Conservation (phyloP, 495 filamentous ascomycete species). For the Barbatosphaeria neglecta region DNA sequence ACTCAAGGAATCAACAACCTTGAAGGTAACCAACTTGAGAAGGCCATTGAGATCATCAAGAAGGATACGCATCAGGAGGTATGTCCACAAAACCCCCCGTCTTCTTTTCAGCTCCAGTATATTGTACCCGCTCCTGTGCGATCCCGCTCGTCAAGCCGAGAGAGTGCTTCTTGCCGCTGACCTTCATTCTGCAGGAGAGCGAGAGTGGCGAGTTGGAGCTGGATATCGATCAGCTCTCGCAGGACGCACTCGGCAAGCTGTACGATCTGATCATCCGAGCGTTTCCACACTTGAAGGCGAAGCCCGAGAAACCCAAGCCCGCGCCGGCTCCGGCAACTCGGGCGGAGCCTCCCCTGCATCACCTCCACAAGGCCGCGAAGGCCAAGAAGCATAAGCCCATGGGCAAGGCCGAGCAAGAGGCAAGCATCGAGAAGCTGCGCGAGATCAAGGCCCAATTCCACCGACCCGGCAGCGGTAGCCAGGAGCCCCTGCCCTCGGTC, state of each 20-base stretch:
- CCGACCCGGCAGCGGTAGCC: conserved; percentile 33
- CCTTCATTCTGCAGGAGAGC: conserved; percentile 34
- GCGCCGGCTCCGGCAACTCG: conserved; percentile 12
- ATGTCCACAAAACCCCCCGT: no score
- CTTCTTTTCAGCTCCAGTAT: no score
- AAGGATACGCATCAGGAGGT: conserved; percentile 66
- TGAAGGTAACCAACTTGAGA: conserved; percentile 58
- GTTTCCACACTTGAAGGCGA: conserved; percentile 36
- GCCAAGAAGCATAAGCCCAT: conserved; percentile 98
- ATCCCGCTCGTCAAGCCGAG: neutral
- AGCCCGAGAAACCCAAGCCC: conserved; percentile 23
- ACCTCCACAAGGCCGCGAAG: conserved; percentile 38
- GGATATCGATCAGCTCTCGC: conserved; percentile 75
- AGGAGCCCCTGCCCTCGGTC: conserved; percentile 33
- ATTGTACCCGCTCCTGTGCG: neutral
- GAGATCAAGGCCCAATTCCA: conserved; percentile 39
- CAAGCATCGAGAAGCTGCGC: conserved; percentile 69
- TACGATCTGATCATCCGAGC: conserved; percentile 64
- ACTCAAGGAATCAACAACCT: conserved; percentile 67
- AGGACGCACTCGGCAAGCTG: conserved; percentile 62
- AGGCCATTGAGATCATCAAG: conserved; percentile 83
- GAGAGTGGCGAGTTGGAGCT: conserved; percentile 82
- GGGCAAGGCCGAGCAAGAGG: conserved; percentile 88
- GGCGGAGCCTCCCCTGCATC: conserved; percentile 14
- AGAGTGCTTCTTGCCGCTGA: conserved; percentile 9